Percentiles rank a stretch among this genome's conserved stretches.
phyloP scores from a whole-genome alignment of 108 stramenopile species.

The Chaetoceros tenuissimus region DNA sequence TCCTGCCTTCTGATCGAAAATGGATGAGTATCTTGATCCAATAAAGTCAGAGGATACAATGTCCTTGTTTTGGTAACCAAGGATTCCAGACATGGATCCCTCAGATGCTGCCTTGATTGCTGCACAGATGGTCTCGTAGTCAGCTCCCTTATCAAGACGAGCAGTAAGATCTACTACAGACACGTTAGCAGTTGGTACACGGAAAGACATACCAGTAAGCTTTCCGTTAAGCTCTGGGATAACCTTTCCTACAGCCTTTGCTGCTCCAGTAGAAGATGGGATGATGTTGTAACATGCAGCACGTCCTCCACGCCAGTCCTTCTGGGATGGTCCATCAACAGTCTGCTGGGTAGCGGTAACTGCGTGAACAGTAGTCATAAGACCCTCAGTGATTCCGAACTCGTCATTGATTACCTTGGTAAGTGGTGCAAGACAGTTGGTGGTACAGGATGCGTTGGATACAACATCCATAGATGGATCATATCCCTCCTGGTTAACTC shows the following conservation, averaged over 20 bases:
- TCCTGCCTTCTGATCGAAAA: constrained; percentile 97
- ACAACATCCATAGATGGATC: constrained; percentile 88
- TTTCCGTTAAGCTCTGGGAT: constrained; percentile 96
- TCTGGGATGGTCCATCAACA: constrained; percentile 95
- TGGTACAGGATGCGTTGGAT: constrained; percentile 99
- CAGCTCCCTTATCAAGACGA: constrained; percentile 87
- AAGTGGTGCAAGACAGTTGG: constrained; percentile 97
- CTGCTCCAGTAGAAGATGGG: constrained; percentile 94
- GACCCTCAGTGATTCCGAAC: constrained; percentile 93
- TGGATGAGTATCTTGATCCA: constrained; percentile 81
- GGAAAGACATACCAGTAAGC: constrained; percentile 99
- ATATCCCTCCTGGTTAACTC: constrained; percentile 91
- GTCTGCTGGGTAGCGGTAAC: constrained; percentile 99
- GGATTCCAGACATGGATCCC: constrained; percentile 87
- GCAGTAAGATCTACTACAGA: constrained; percentile 97
- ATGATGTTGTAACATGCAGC: constrained; percentile 98
- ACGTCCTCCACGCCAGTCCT: constrained; percentile 99
- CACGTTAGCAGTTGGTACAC: constrained; percentile 98
- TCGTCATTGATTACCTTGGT: constrained; percentile 98
- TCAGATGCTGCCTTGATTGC: constrained; percentile 94
- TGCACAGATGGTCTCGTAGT: constrained; percentile 92
- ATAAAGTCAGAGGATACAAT: constrained; percentile 97
- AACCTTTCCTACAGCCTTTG: constrained; percentile 95
- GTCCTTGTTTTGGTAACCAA: constrained; percentile 93
- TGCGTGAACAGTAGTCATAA: constrained; percentile 99